Conservation (phyloP, 1,284 basidiomycete genomes). For the Moesziomyces parantarcticus region DNA sequence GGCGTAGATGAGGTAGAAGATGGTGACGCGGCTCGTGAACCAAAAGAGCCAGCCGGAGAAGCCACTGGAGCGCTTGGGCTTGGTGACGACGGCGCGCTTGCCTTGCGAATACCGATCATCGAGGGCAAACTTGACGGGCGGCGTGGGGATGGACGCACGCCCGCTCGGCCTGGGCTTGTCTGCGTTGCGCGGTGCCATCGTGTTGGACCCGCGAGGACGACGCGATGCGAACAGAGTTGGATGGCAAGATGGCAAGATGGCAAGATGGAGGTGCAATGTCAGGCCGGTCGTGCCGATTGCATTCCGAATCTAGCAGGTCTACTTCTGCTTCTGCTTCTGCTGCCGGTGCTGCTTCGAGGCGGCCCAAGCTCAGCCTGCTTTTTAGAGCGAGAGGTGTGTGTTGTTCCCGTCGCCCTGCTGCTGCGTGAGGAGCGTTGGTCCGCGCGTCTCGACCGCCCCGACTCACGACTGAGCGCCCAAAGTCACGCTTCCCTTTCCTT, state of each 20-base stretch:
- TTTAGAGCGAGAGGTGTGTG: no score
- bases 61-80: constrained; percentile 19
- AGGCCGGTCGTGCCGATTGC: no score
- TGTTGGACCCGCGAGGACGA: constrained; percentile 1
- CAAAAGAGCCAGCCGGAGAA: constrained; percentile 43
- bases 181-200: constrained; percentile 16
- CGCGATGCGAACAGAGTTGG: constrained; percentile 14
- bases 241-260: constrained; percentile 1
- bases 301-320: no score
- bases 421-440: constrained; percentile 5
- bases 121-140: constrained; percentile 31
- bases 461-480: no score
- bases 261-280: constrained; percentile 9
- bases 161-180: constrained; percentile 28
- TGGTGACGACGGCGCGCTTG: not conserved
- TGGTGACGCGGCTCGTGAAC: constrained; percentile 39
- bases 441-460: constrained; percentile 10
- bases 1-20: constrained; percentile 53
- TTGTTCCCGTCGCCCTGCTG: not conserved
- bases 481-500: no score
- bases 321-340: no score
- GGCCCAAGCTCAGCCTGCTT: not conserved
- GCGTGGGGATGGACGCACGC: constrained; percentile 40
- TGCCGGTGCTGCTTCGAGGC: not conserved
- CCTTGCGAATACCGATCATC: constrained; percentile 20